Evolutionary conservation across 78 protist genomes (phyloP).

Genomic region (Dictyostelium intermedium): DNA sequence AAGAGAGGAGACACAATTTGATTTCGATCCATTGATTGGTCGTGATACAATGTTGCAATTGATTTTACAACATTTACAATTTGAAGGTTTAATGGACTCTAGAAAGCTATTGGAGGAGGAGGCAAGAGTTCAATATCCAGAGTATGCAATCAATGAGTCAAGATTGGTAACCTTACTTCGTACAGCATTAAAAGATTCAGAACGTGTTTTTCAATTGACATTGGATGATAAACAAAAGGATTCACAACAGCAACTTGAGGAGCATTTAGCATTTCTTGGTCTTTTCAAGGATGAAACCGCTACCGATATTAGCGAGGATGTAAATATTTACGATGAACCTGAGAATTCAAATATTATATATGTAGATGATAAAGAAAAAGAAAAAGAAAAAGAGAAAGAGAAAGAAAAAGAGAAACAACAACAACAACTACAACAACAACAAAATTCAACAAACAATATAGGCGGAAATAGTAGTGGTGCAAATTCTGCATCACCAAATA

Average conservation of each 20-base stretch:
- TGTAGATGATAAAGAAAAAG: slow-evolving; percentile 48
- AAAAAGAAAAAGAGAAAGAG: background rate
- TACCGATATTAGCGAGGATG: slow-evolving; percentile 36
- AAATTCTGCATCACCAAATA: background rate
- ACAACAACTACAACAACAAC: background rate
- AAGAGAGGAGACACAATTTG: slow-evolving; percentile 42
- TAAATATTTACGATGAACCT: slow-evolving; percentile 76
- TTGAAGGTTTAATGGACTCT: slow-evolving; percentile 42
- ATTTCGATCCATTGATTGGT: slow-evolving; percentile 70
- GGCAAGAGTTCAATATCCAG: slow-evolving; percentile 59
- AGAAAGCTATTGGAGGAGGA: slow-evolving; percentile 51
- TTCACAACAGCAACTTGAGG: slow-evolving; percentile 41
- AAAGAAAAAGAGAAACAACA: background rate
- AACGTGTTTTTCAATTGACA: slow-evolving; percentile 32
- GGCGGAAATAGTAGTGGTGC: too few relatives aligned
- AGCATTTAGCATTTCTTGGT: slow-evolving; percentile 68
- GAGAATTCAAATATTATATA: slow-evolving; percentile 46
- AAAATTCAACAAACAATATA: background rate
- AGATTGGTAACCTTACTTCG: slow-evolving; percentile 38
- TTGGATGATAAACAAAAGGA: slow-evolving; percentile 63
- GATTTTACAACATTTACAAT: slow-evolving; percentile 75
- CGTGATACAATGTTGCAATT: slow-evolving; percentile 67
- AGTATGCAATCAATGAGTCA: slow-evolving; percentile 56
- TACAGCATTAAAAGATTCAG: slow-evolving; percentile 59
- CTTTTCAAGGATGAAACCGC: slow-evolving; percentile 10